These are phyloP conservation scores for Fusarium sp. DNA, from an alignment of 2,329 filamentous ascomycete species.

Conservation along the genomic window DNA sequence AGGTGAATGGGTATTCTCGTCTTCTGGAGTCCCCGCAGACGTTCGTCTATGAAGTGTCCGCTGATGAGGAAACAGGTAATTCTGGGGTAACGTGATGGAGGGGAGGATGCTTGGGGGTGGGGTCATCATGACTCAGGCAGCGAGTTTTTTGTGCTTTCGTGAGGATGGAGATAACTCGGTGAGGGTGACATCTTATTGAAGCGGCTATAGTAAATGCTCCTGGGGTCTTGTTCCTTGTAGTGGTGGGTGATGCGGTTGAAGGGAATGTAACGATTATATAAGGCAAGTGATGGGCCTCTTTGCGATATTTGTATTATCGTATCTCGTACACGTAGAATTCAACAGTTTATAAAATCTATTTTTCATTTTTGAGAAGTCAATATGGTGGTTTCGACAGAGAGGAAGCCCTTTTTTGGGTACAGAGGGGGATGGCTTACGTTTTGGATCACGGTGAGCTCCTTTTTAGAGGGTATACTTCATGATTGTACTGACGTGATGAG, in stretches of 20 bases:
- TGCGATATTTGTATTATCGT: neutral
- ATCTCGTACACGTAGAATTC: neutral
- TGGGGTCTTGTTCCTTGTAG: neutral
- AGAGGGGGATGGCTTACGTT: slow-evolving; percentile 27
- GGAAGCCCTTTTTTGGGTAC: slow-evolving; percentile 16
- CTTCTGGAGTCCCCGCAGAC: neutral
- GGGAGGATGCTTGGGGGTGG: neutral
- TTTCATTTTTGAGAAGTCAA: neutral
- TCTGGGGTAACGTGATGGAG: neutral
- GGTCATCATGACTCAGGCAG: slow-evolving; percentile 3
- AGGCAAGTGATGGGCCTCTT: neutral
- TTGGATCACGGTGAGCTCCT: slow-evolving; percentile 21
- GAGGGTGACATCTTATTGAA: neutral
- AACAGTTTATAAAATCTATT: neutral
- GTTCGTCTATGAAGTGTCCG: neutral
- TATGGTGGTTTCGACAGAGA: neutral
- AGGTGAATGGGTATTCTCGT: neutral
- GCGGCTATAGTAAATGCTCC: slow-evolving; percentile 4
- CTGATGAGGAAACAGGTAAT: neutral
- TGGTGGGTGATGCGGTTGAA: neutral
- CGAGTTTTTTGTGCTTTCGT: neutral
- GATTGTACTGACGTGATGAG: neutral
- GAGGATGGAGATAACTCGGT: slow-evolving; percentile 4
- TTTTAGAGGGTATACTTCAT: neutral
- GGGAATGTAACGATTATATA: neutral